Evolutionary conservation across 257 asterid genomes (phyloP).

Genomic region (Gentiana dahurica): DNA sequence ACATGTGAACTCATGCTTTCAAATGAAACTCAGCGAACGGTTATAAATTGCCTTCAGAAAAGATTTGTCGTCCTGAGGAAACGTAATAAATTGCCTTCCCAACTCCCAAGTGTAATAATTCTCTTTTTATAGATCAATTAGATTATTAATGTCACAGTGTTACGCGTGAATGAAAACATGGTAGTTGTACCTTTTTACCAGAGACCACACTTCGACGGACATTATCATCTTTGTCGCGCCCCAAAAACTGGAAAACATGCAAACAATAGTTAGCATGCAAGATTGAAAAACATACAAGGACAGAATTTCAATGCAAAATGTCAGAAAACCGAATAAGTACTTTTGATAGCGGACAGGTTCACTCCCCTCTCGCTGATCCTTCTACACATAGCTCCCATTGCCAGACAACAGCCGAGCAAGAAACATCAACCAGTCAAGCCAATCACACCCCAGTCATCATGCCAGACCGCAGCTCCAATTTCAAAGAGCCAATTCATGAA

Average conservation of each 20-base stretch:
- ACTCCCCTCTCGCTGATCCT: conserved; percentile 63
- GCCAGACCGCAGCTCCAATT: conserved; percentile 98
- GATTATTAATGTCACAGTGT: too few species aligned
- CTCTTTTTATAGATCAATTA: too few species aligned
- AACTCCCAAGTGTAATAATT: too few species aligned
- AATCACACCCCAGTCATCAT: conserved; percentile 52
- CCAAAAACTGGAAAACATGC: conserved; percentile 53
- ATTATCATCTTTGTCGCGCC: conserved; percentile 69
- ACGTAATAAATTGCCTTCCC: too few species aligned
- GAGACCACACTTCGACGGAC: conserved; percentile 97
- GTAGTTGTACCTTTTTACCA: conserved; percentile 67
- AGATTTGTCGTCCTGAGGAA: too few species aligned
- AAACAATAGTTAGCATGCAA: conserved; percentile 11
- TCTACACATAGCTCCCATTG: conserved; percentile 80
- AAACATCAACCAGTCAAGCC: conserved; percentile 47
- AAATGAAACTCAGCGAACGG: too few species aligned
- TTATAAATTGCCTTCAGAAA: too few species aligned
- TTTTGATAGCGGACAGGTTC: conserved; percentile 99
- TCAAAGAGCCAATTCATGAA: conserved; percentile 77
- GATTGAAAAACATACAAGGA: neutral
- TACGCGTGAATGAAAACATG: neutral
- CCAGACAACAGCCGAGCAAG: conserved; percentile 56
- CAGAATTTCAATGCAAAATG: neutral
- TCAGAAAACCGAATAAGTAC: conserved; percentile 18
- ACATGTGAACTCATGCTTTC: too few species aligned